These are phyloP conservation scores for Penicillium dipodomyicola DNA, from an alignment of 495 filamentous ascomycete genomes.

Conservation along the genomic window DNA sequence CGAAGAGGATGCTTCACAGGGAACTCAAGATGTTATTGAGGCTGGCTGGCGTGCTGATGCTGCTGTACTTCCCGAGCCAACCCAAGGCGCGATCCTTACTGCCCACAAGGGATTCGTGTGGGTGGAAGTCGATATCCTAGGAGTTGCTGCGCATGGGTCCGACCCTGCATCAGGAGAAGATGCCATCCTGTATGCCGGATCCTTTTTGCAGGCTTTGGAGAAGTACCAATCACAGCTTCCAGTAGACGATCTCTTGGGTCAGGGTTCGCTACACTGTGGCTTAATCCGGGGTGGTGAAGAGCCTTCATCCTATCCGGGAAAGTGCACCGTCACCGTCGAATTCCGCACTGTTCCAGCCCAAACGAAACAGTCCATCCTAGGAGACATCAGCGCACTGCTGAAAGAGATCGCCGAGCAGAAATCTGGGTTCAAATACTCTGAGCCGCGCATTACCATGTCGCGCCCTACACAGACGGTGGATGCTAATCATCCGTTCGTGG, in stretches of 20 bases:
- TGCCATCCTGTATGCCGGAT: conserved; percentile 44
- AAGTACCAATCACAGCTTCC: conserved; percentile 34
- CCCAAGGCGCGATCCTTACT: conserved; percentile 30
- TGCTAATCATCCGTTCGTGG: conserved; percentile 35
- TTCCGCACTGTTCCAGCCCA: conserved; percentile 44
- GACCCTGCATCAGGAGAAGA: conserved; percentile 39
- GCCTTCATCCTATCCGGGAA: conserved; percentile 45
- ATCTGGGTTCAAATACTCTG: conserved; percentile 26
- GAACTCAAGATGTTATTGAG: conserved; percentile 43
- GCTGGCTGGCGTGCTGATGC: conserved; percentile 50
- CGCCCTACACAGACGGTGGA: conserved; percentile 37
- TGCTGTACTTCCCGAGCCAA: conserved; percentile 45
- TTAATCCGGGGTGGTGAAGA: conserved; percentile 49
- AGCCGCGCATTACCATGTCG: conserved; percentile 33
- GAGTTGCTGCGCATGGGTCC: conserved; percentile 49
- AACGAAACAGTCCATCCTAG: conserved; percentile 28
- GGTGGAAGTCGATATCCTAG: conserved; percentile 45
- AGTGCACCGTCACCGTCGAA: conserved; percentile 43
- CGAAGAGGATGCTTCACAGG: conserved; percentile 46
- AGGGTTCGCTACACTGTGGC: conserved; percentile 43
- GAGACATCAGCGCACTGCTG: conserved; percentile 30
- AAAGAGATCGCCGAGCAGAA: conserved; percentile 19
- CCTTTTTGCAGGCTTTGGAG: conserved; percentile 42
- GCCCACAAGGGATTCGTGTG: conserved; percentile 51
- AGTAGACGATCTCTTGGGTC: conserved; percentile 32